phyloP scores from a whole-genome alignment of 768 basidiomycete species.

The Leucocoprinus sp. region DNA sequence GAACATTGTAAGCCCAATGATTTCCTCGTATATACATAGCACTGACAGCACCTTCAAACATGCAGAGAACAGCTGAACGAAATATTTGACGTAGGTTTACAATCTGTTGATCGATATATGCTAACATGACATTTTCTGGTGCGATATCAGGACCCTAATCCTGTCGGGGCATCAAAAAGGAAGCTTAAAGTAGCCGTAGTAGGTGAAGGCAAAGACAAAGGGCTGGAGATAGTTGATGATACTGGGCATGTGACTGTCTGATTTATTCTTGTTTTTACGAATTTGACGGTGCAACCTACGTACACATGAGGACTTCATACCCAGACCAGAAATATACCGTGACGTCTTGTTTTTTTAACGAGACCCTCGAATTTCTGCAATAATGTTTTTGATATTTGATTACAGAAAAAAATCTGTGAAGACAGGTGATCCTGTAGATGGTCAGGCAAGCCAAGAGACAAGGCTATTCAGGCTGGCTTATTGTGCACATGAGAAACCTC shows the following conservation, averaged over 20 bases:
- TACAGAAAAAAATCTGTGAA: too few relatives aligned
- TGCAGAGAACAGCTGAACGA: conserved; percentile 34
- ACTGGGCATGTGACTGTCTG: conserved; percentile 4
- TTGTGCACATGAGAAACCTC: conserved; percentile 66
- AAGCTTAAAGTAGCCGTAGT: conserved; percentile 33
- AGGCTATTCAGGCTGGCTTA: conserved; percentile 85
- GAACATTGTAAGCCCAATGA: conserved; percentile 27
- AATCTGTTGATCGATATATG: background rate
- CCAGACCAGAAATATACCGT: too few relatives aligned
- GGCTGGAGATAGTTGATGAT: conserved; percentile 10
- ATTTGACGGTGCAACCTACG: too few relatives aligned
- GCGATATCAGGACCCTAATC: conserved; percentile 26
- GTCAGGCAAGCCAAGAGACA: too few relatives aligned
- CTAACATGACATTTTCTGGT: background rate
- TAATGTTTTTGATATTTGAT: too few relatives aligned
- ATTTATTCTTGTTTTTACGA: background rate
- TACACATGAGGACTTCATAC: too few relatives aligned
- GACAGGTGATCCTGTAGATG: too few relatives aligned
- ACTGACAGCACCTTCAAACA: background rate
- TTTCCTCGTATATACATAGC: background rate
- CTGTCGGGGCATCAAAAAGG: conserved; percentile 31
- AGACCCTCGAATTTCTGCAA: too few relatives aligned
- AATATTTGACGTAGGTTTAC: conserved; percentile 28
- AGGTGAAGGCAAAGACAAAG: conserved; percentile 22
- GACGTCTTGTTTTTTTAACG: too few relatives aligned